Conservation (phyloP, 164 flowering plant genomes). For the Houttuynia cordata region DNA sequence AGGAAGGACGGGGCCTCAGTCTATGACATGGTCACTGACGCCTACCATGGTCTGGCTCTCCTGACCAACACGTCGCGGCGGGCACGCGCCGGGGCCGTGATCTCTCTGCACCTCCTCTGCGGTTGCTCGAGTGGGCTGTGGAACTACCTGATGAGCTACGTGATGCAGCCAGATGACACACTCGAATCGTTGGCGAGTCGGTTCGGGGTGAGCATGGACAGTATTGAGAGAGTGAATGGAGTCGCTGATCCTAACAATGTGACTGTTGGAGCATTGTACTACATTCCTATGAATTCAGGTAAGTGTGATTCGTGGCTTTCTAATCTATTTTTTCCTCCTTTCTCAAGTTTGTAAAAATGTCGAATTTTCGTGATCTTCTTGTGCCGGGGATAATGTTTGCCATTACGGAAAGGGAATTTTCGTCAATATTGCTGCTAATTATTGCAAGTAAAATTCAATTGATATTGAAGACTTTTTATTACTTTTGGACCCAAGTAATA, state of each 20-base stretch:
- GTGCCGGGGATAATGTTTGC: too few species aligned
- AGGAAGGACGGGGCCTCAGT: conserved; percentile 38
- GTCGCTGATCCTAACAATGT: conserved; percentile 59
- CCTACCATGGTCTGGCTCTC: conserved; percentile 53
- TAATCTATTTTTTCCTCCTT: not conserved
- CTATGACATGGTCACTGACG: conserved; percentile 34
- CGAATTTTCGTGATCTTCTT: not conserved
- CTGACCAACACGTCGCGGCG: conserved; percentile 32
- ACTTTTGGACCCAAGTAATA: too few species aligned
- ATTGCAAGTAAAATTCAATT: too few species aligned
- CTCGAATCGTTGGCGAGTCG: conserved; percentile 67
- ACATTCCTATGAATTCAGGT: conserved; percentile 86
- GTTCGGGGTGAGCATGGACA: conserved; percentile 94
- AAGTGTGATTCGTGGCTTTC: not conserved
- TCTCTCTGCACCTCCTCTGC: conserved; percentile 59
- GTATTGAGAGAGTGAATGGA: conserved; percentile 70
- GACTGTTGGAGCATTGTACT: conserved; percentile 55
- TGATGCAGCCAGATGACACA: conserved; percentile 64
- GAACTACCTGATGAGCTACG: conserved; percentile 91
- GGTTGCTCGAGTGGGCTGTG: conserved; percentile 91
- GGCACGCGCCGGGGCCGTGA: conserved; percentile 59
- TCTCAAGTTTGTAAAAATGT: not conserved
- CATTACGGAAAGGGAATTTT: too few species aligned
- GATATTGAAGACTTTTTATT: too few species aligned
- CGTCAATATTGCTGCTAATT: too few species aligned